Evolutionary conservation across 768 basidiomycete genomes (phyloP).

Genomic region (Kwoniella botswanensis): DNA sequence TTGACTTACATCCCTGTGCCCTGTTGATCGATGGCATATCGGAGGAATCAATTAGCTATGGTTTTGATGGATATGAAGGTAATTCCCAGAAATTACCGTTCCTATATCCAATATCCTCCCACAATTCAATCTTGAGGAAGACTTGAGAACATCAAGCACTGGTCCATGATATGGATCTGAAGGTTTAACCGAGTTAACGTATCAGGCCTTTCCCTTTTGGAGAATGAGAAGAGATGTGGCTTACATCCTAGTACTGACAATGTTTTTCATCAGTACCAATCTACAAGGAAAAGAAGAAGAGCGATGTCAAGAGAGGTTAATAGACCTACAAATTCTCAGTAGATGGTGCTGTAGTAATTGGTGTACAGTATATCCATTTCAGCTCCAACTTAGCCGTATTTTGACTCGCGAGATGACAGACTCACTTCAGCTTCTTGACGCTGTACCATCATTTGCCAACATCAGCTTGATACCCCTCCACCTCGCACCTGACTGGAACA

Average conservation of each 20-base stretch:
- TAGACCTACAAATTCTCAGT: neutral
- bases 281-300: too few species aligned
- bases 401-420: too few species aligned
- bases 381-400: too few species aligned
- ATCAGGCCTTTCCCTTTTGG: too few species aligned
- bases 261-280: neutral
- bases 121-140: neutral
- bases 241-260: conserved; percentile 3
- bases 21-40: neutral
- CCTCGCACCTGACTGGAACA: too few species aligned
- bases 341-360: conserved; percentile 1
- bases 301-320: neutral
- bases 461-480: neutral
- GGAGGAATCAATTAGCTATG: too few species aligned
- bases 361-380: too few species aligned
- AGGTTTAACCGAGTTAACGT: neutral
- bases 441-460: neutral
- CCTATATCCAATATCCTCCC: neutral
- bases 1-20: neutral
- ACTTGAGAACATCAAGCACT: neutral
- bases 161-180: neutral
- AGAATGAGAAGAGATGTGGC: neutral
- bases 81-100: neutral
- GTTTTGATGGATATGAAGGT: too few species aligned
- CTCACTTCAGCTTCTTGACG: conserved; percentile 2